Evolutionary conservation across 495 filamentous ascomycete species (phyloP).

Genomic region (Podospora pseudoanserina): DNA sequence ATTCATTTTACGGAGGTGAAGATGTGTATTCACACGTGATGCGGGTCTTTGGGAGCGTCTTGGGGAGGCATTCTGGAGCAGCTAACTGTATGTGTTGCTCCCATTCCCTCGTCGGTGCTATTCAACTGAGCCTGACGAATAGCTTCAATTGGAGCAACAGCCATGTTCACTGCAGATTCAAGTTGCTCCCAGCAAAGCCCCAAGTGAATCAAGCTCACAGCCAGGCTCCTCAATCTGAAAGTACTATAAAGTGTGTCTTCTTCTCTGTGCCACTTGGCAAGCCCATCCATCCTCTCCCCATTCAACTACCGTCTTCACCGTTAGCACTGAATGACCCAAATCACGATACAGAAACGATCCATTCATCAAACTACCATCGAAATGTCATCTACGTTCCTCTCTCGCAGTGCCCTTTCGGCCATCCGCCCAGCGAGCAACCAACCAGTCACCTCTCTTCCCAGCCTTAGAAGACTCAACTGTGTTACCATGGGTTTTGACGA

Average conservation of each 20-base stretch:
- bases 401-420: not conserved
- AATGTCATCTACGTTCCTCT: not conserved
- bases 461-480: not conserved
- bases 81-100: not conserved
- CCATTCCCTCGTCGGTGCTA: not conserved
- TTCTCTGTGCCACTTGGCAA: not conserved
- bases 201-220: not conserved
- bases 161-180: not conserved
- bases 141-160: not conserved
- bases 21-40: too few species aligned
- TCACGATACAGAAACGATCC: not conserved
- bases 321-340: not conserved
- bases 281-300: not conserved
- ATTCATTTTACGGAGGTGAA: not conserved
- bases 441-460: not conserved
- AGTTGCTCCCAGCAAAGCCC: not conserved
- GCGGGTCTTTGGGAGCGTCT: not conserved
- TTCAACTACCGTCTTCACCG: not conserved
- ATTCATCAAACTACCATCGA: not conserved
- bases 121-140: not conserved
- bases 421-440: not conserved
- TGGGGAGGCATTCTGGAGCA: not conserved
- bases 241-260: not conserved
- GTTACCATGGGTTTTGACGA: slow-evolving; percentile 16
- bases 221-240: not conserved